Base-by-base conservation (phyloP, 1,139 yeast genomes). In the Candida frijolesensis region DNA sequence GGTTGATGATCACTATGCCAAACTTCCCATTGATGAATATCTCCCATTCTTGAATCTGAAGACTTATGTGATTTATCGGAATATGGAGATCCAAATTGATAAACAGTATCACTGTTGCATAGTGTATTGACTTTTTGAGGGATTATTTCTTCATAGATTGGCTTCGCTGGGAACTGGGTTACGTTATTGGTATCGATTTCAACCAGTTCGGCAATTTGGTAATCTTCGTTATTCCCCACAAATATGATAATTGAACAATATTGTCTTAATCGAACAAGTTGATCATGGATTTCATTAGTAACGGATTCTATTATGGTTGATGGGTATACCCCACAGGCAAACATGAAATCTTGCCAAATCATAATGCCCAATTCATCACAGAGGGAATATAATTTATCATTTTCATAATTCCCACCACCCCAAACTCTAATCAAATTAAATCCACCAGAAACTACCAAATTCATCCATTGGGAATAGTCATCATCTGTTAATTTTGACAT, bases 271-370 rank as follows among this genome's bases (percentile, higher is more conserved):
- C 80, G 54, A 41, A 55, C 63, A 43, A 78, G 54, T 54, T 76
- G 80, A 51, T 64, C 62, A 11, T 50, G 57, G 4, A 65, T 66
- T 55, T 78, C 82, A 30, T 58, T 54, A 1, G 56, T 46, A 3
- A 78, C 78, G 38, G 57, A 58, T 3, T 60, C 59, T 7, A 38
- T 15, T 15, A 70, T 55, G 51, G 70, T 73, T 0, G 65, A 70
- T 2, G 82, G 82, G 51, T 78, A 78, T 45, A 71, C 74, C 1
- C 80, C 82, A 61, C 82, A 78, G 5, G 80, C 81, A 67, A 78
- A 78, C 81, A 78, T 75, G 56, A 78, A 76, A 58, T 78, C 82
- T 48, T 78, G 82, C 80, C 81, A 78, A 8, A 78, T 72, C 55
- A 78, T 45, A 18, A 78, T 54, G 3, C 82, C 82, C 1, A 65